phyloP scores from a whole-genome alignment of 208 protist genomes.

The Leishmania aethiopica region DNA sequence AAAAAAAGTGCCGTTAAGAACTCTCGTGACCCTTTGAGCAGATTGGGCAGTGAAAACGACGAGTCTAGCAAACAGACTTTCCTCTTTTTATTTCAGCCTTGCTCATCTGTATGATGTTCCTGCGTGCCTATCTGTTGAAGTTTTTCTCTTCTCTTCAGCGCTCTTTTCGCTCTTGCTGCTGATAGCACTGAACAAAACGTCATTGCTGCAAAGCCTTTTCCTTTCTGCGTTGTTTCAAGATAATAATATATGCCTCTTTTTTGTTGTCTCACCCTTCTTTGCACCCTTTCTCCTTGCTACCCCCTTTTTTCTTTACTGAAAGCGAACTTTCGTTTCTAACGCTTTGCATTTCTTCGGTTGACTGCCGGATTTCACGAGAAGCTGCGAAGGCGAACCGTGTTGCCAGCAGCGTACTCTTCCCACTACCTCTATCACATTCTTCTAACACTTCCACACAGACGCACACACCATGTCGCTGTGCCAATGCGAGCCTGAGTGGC shows the following conservation, averaged over 20 bases:
- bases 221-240: background rate
- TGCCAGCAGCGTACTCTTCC: background rate
- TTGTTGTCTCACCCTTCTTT: too few species aligned
- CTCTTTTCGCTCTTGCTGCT: background rate
- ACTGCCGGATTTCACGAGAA: background rate
- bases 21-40: background rate
- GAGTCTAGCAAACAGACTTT: background rate
- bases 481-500: background rate
- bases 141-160: background rate
- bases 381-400: background rate
- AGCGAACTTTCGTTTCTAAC: background rate
- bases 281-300: too few species aligned
- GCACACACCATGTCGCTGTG: background rate
- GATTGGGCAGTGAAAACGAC: background rate
- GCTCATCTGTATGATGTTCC: background rate
- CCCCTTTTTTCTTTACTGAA: background rate
- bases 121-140: background rate
- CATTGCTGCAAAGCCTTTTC: background rate
- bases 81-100: constrained; percentile 7
- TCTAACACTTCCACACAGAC: background rate
- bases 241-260: too few species aligned
- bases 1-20: background rate
- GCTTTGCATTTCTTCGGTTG: too few species aligned
- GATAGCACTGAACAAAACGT: too few species aligned
- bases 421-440: background rate